Evolutionary conservation across 805 yeast genomes (phyloP), one percentile per base, ranked within the genome.

Genomic region (Candida nanaspora): DNA sequence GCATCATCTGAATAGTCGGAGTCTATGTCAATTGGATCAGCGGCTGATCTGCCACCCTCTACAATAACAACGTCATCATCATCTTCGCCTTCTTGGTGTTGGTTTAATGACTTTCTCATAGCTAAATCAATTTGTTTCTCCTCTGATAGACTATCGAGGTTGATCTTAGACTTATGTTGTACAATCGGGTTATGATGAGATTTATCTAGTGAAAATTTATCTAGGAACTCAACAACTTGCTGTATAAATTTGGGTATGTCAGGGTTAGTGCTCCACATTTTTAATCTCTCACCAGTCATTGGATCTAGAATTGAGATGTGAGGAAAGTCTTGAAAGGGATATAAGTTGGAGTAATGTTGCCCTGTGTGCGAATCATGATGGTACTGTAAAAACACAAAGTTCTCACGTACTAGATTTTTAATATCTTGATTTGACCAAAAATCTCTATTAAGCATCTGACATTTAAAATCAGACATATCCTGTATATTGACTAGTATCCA

Each of bases 271-370:
- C 69, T 65, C 96, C 97, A 93, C 40, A 69, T 70, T 49, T 74
- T 73, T 41, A 87, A 74, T 44, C 95, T 71, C 61, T 93, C 99
- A 19, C 98, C 98, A 0, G 98, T 93, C 57, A 89, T 78, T 2
- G 98, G 97, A 55, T 93, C 99, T 38, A 93, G 58, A 31, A 93
- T 85, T 1, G 96, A 85, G 33, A 93, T 80, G 57, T 93, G 97
- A 1, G 99, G 99, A 56, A 66, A 82, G 20, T 72, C 74, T 2
- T 68, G 62, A 35, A 85, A 71, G 3, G 82, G 81, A 58, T 93
- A 89, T 52, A 84, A 82, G 46, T 82, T 80, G 16, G 70, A 52
- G 57, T 86, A 93, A 45, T 71, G 74, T 46, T 70, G 69, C 2
- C 96, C 98, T 44, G 76, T 80, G 7, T 76, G 75, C 2, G 93